phyloP scores from a whole-genome alignment of 1,284 basidiomycete genomes.

The Athelia psychrophila region DNA sequence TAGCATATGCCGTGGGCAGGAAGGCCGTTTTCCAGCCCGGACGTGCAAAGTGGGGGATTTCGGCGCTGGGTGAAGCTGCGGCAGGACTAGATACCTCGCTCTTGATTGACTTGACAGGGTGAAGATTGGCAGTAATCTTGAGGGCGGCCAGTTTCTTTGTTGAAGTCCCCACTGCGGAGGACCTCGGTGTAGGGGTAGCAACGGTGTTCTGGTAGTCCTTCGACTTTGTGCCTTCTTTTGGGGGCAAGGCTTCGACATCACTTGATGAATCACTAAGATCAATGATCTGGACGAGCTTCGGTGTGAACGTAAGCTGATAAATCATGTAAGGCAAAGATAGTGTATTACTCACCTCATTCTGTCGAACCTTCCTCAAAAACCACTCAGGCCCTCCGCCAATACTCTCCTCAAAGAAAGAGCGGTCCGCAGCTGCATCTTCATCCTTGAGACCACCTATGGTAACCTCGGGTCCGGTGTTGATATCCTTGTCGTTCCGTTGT shows the following conservation, averaged over 20 bases:
- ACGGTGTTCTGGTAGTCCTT: background rate
- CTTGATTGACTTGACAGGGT: background rate
- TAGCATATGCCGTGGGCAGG: background rate
- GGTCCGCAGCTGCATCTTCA: background rate
- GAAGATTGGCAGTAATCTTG: background rate
- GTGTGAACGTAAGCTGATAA: background rate
- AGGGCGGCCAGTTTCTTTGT: background rate
- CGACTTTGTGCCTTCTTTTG: too few species aligned
- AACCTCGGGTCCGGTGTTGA: background rate
- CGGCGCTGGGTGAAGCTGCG: background rate
- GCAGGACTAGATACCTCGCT: background rate
- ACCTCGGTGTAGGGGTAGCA: background rate
- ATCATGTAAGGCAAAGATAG: background rate
- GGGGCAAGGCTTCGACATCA: background rate
- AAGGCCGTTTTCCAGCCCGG: background rate
- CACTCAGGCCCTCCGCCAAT: background rate
- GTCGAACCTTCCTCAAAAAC: background rate
- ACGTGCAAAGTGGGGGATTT: conserved; percentile 1
- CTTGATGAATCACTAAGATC: background rate
- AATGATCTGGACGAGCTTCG: background rate
- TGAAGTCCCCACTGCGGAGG: background rate
- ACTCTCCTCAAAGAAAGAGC: background rate
- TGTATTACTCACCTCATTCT: background rate
- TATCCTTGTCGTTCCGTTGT: background rate
- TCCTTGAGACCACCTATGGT: background rate